phyloP scores from a whole-genome alignment of 1,139 yeast genomes.

The Eremothecium cymbalariae region DNA sequence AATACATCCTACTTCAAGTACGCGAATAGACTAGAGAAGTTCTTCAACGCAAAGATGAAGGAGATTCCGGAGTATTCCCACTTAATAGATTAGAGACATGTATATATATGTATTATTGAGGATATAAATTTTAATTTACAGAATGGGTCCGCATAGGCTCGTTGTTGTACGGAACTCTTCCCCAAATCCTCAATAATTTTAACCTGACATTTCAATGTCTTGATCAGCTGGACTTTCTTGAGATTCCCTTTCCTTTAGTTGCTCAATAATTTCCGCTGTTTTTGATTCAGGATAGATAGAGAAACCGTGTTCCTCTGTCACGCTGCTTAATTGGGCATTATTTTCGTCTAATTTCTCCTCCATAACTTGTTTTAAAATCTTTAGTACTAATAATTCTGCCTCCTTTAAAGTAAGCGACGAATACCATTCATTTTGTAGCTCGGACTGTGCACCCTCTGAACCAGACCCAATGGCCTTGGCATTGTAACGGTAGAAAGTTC shows the following conservation, averaged over 20 bases:
- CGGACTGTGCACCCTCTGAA: conserved; percentile 98
- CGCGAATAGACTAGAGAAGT: conserved; percentile 88
- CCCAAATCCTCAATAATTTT: conserved; percentile 1
- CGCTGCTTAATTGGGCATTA: conserved; percentile 92
- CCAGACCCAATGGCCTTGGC: conserved; percentile 99
- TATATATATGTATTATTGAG: conserved; percentile 5
- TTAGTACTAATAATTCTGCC: conserved; percentile 83
- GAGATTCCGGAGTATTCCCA: conserved; percentile 47
- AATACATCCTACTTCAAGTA: conserved; percentile 84
- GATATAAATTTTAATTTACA: conserved; percentile 2
- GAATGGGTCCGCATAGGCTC: neutral
- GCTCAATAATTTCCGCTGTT: conserved; percentile 73
- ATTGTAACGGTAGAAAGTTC: conserved; percentile 93
- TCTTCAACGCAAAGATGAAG: conserved; percentile 67
- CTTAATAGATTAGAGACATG: conserved; percentile 28
- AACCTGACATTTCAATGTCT: conserved; percentile 28
- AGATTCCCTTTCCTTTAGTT: conserved; percentile 62
- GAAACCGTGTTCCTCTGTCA: conserved; percentile 81
- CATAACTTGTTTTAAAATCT: conserved; percentile 95
- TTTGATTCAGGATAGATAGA: conserved; percentile 76
- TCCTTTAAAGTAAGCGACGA: conserved; percentile 87
- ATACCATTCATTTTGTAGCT: conserved; percentile 93
- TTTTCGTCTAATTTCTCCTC: conserved; percentile 95
- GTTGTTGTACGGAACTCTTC: neutral
- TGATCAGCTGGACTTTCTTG: conserved; percentile 35